Percentiles rank a stretch among this genome's conserved stretches.
Conservation (phyloP, 2,329 filamentous ascomycete genomes). For the Colletotrichum orbiculare region DNA sequence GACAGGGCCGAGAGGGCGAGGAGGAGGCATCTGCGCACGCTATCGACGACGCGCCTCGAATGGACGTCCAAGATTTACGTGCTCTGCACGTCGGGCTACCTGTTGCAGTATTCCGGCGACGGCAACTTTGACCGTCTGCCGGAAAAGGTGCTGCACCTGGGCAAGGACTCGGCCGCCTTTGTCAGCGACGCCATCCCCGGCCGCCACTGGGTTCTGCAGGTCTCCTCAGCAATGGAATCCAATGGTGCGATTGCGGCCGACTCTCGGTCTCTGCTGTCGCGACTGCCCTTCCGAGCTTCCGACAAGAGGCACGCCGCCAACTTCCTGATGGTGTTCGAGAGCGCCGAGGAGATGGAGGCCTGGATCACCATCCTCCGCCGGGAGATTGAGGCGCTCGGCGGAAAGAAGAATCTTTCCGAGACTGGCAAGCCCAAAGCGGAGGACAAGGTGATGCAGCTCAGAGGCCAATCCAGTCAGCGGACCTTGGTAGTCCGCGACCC, state of each 20-base stretch:
- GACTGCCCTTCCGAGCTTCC: conserved; percentile 68
- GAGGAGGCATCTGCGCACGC: conserved; percentile 60
- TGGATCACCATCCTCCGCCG: conserved; percentile 78
- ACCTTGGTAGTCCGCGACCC: conserved; percentile 60
- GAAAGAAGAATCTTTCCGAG: conserved; percentile 71
- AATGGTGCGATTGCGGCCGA: conserved; percentile 63
- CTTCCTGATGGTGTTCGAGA: conserved; percentile 79
- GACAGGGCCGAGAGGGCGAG: conserved; percentile 53
- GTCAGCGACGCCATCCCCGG: conserved; percentile 84
- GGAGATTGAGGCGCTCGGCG: conserved; percentile 77
- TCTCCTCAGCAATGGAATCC: conserved; percentile 73
- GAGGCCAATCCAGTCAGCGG: conserved; percentile 56
- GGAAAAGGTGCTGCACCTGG: conserved; percentile 78
- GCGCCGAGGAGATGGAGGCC: conserved; percentile 77
- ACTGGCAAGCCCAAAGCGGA: conserved; percentile 64
- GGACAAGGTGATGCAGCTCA: conserved; percentile 47
- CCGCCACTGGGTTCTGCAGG: conserved; percentile 82
- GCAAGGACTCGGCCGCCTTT: conserved; percentile 81
- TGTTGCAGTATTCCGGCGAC: conserved; percentile 79
- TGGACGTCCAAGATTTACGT: conserved; percentile 80
- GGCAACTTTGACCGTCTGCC: conserved; percentile 78
- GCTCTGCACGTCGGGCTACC: conserved; percentile 75
- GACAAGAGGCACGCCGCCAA: conserved; percentile 70
- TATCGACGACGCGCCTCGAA: conserved; percentile 62
- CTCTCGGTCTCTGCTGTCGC: conserved; percentile 72